These are phyloP conservation scores for Phytopythium chamaehyphon DNA, from an alignment of 352 stramenopile species.

Conservation along the genomic window DNA sequence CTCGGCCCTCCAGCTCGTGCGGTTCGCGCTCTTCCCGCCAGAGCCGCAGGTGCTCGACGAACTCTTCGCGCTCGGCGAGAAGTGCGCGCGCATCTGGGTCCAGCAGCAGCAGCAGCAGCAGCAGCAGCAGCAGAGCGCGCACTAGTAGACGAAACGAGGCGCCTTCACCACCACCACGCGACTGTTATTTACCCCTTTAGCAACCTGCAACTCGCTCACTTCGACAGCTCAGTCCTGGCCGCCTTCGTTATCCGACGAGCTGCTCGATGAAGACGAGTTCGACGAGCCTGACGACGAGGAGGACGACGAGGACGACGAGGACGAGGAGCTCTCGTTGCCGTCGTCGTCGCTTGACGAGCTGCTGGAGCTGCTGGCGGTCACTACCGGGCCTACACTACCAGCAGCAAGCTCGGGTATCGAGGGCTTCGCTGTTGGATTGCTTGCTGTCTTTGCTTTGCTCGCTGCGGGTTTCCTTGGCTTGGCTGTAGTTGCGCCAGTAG, in stretches of 20 bases:
- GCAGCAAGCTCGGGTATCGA: background rate
- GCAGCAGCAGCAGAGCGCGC: background rate
- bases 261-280: constrained; percentile 41
- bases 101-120: constrained; percentile 16
- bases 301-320: constrained; percentile 41
- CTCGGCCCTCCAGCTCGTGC: constrained; percentile 45
- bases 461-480: background rate
- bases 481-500: background rate
- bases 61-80: constrained; percentile 55
- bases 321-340: constrained; percentile 49
- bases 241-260: constrained; percentile 38
- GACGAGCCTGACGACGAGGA: constrained; percentile 30
- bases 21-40: constrained; percentile 58
- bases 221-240: constrained; percentile 1
- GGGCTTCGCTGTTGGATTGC: constrained; percentile 10
- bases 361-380: constrained; percentile 3
- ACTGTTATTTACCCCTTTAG: background rate
- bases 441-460: constrained; percentile 10
- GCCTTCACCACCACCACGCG: no score
- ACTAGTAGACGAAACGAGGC: no score
- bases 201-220: background rate
- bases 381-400: background rate
- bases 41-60: constrained; percentile 52
- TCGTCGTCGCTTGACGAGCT: constrained; percentile 22
- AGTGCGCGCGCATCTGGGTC: constrained; percentile 43